Conservation (phyloP, 2,329 filamentous ascomycete genomes). For the Tolypocladium pustulatum region DNA sequence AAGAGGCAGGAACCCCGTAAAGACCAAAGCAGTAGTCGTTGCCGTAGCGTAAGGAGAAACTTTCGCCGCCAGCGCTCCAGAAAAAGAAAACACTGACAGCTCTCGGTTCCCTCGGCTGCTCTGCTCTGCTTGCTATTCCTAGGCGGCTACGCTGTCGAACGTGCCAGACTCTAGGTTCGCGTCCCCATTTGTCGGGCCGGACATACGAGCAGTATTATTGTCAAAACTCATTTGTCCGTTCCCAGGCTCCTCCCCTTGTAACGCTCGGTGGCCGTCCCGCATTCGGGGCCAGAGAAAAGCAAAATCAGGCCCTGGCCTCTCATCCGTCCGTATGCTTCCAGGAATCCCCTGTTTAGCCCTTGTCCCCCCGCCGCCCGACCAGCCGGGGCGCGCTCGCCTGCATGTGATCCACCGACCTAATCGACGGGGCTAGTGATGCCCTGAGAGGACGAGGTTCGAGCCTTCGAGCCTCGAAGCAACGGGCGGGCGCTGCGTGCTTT, state of each 20-base stretch:
- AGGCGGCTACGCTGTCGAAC: background rate
- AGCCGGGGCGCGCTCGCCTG: background rate
- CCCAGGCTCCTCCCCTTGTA: background rate
- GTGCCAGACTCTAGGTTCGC: background rate
- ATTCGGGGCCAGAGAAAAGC: background rate
- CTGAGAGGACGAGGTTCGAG: background rate
- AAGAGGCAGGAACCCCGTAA: background rate
- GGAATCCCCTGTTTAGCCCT: slow-evolving; percentile 1
- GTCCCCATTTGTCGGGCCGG: background rate
- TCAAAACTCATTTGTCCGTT: background rate
- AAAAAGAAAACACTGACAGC: background rate
- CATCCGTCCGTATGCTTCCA: background rate
- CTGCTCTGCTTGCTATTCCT: background rate
- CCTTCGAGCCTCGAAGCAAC: background rate
- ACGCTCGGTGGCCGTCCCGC: background rate
- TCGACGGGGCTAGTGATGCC: background rate
- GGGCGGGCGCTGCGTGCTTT: background rate
- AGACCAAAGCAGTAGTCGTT: background rate
- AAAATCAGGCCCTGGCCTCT: background rate
- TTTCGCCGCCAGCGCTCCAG: background rate
- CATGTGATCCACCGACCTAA: background rate
- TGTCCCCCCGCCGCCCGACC: background rate
- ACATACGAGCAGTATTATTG: too few relatives aligned
- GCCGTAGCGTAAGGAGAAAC: background rate
- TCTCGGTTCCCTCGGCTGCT: background rate